Percentiles rank a stretch among this genome's conserved stretches.
These are phyloP conservation scores for Hanseniaspora lindneri DNA, from an alignment of 805 yeast species.

Conservation along the genomic window DNA sequence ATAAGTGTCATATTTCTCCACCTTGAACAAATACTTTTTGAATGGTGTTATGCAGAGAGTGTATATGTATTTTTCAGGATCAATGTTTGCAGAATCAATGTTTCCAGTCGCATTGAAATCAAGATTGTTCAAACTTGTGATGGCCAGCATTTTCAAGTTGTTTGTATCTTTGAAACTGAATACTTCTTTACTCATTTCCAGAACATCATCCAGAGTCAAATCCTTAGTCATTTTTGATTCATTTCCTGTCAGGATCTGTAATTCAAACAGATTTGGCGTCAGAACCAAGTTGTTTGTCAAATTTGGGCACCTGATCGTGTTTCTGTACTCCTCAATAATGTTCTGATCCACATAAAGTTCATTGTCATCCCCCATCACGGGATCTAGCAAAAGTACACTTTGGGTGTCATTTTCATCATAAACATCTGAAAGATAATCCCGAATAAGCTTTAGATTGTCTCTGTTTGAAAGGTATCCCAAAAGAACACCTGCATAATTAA, in stretches of 20 bases:
- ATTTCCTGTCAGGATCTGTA: conserved; percentile 44
- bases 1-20: conserved; percentile 60
- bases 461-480: conserved; percentile 62
- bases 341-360: conserved; percentile 49
- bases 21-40: conserved; percentile 30
- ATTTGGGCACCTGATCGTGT: conserved; percentile 33
- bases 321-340: conserved; percentile 48
- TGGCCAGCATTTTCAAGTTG: conserved; percentile 10
- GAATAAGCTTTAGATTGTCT: conserved; percentile 35
- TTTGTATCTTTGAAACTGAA: background rate
- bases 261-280: conserved; percentile 87
- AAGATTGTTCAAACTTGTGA: conserved; percentile 12
- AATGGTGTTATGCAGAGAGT: background rate
- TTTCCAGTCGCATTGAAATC: background rate
- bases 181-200: conserved; percentile 3
- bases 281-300: conserved; percentile 41
- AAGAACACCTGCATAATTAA: conserved; percentile 42
- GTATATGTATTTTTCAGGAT: conserved; percentile 6
- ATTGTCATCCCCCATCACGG: conserved; percentile 75
- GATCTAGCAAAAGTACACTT: conserved; percentile 51
- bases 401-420: conserved; percentile 17
- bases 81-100: background rate
- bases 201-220: conserved; percentile 7
- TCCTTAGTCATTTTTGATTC: conserved; percentile 8
- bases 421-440: background rate